These are phyloP conservation scores for Rhypophila decipiens DNA, from an alignment of 495 filamentous ascomycete genomes.

Conservation along the genomic window DNA sequence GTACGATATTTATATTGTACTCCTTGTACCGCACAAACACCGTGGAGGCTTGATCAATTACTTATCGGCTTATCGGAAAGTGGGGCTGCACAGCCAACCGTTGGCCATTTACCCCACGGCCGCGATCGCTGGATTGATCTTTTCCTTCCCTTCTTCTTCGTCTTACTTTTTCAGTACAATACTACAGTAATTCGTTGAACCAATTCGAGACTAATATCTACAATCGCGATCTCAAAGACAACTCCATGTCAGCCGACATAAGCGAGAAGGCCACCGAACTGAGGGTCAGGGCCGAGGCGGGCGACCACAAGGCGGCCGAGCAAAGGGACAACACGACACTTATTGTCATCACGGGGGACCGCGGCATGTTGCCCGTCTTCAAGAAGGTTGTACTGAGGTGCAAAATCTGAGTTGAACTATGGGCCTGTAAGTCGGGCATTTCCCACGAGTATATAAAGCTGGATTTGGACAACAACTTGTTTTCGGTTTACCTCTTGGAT, in stretches of 20 bases:
- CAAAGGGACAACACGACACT: not conserved
- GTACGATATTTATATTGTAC: too few species aligned
- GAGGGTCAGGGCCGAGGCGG: not conserved
- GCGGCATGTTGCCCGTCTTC: not conserved
- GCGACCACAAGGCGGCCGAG: not conserved
- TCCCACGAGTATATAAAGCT: not conserved
- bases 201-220: not conserved
- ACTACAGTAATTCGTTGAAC: too few species aligned
- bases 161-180: too few species aligned
- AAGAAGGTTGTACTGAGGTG: not conserved
- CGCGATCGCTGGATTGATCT: too few species aligned
- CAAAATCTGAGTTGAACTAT: constrained; percentile 2
- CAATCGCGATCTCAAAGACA: not conserved
- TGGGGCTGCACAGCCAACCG: too few species aligned
- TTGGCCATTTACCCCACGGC: too few species aligned
- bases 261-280: not conserved
- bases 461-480: not conserved
- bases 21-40: too few species aligned
- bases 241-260: not conserved
- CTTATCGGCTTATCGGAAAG: too few species aligned
- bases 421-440: constrained; percentile 5
- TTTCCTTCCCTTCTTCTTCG: too few species aligned
- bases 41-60: too few species aligned
- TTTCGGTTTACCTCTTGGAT: constrained; percentile 3
- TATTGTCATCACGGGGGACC: not conserved